Conservation (phyloP, 768 basidiomycete genomes). For the Psilocybe azurescens region DNA sequence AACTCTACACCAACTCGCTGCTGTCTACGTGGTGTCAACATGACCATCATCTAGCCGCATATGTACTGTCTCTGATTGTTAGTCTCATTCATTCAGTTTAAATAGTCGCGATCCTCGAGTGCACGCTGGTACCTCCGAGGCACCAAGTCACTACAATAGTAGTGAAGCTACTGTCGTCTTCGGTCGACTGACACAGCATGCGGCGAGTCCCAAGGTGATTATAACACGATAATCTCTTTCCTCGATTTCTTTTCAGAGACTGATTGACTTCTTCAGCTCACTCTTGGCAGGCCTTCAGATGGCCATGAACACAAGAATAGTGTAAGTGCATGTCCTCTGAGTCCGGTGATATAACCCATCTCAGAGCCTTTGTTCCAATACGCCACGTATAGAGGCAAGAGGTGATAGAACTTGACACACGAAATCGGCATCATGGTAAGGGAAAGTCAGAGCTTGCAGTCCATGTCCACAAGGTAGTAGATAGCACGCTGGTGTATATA, state of each 20-base stretch:
- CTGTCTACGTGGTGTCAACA: constrained; percentile 22
- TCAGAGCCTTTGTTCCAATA: not conserved
- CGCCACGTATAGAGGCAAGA: not conserved
- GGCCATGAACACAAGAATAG: no score
- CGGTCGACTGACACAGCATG: not conserved
- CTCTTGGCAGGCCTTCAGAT: no score
- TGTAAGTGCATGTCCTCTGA: no score
- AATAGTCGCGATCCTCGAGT: not conserved
- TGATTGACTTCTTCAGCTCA: no score
- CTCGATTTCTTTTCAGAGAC: no score
- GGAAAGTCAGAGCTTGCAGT: not conserved
- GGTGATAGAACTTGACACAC: not conserved
- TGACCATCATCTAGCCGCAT: no score
- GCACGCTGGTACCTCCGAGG: not conserved
- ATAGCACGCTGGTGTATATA: not conserved
- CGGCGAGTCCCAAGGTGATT: no score
- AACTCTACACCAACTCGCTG: constrained; percentile 36
- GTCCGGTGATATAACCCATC: not conserved
- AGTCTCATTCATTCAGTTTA: not conserved
- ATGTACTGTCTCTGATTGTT: no score
- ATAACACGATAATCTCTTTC: no score
- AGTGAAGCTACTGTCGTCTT: not conserved
- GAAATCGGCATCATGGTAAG: not conserved
- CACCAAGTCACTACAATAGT: no score
- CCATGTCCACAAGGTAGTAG: not conserved